Evolutionary conservation across 768 basidiomycete genomes (phyloP).

Genomic region (Lactarius evosmus): DNA sequence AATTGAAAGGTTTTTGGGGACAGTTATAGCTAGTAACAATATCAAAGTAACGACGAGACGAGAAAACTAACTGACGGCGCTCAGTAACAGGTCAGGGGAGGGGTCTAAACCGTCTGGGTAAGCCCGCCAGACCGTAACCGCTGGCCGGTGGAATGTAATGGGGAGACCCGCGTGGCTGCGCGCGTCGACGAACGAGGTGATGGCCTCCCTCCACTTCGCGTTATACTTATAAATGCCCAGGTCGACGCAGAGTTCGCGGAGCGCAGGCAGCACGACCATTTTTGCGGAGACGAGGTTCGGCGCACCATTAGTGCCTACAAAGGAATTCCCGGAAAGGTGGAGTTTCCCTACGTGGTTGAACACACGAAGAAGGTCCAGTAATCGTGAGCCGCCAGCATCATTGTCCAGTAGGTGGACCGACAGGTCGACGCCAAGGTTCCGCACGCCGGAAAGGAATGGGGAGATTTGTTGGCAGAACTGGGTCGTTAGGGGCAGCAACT

Average conservation of each 20-base stretch:
- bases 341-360: constrained; percentile 1
- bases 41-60: not conserved
- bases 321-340: not conserved
- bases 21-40: not conserved
- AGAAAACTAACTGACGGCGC: not conserved
- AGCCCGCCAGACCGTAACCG: no score
- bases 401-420: no score
- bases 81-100: no score
- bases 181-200: not conserved
- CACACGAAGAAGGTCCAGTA: not conserved
- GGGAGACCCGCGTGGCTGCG: not conserved
- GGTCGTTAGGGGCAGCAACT: not conserved
- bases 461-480: not conserved
- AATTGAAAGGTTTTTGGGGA: not conserved
- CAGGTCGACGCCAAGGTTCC: not conserved
- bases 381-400: not conserved
- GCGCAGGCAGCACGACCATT: not conserved
- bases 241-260: constrained; percentile 6
- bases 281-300: not conserved
- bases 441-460: not conserved
- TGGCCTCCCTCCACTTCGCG: not conserved
- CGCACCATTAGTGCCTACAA: not conserved
- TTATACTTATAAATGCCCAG: no score
- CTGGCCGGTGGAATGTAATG: not conserved
- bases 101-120: not conserved